These are phyloP conservation scores for Sanghuangporus baumii DNA, from an alignment of 1,284 basidiomycete species.

Conservation along the genomic window DNA sequence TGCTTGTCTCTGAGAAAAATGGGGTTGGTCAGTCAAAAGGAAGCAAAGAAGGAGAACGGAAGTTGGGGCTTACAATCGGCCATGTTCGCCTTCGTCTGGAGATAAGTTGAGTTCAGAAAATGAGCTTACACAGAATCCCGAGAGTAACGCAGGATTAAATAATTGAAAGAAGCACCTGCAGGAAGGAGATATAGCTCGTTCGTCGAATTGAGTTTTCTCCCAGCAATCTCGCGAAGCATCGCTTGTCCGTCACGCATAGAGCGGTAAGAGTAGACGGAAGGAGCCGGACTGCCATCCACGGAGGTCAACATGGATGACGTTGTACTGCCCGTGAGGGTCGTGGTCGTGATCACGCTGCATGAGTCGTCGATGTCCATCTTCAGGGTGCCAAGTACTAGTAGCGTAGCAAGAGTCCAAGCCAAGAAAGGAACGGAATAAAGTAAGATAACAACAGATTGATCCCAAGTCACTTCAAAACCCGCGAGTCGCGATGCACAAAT, in stretches of 20 bases:
- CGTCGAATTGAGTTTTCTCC: constrained; percentile 17
- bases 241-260: constrained; percentile 16
- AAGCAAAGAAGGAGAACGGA: background rate
- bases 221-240: constrained; percentile 16
- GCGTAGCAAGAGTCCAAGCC: background rate
- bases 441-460: background rate
- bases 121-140: background rate
- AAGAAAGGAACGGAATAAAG: background rate
- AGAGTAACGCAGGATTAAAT: background rate
- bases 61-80: constrained; percentile 13
- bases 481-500: background rate
- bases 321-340: constrained; percentile 3
- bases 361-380: constrained; percentile 11
- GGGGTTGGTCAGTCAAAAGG: background rate
- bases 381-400: background rate
- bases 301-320: constrained; percentile 12
- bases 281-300: constrained; percentile 16
- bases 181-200: constrained; percentile 20
- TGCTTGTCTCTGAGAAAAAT: constrained; percentile 17
- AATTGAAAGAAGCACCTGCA: constrained; percentile 8
- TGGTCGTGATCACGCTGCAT: constrained; percentile 2
- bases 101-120: background rate
- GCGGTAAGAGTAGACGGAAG: constrained; percentile 18
- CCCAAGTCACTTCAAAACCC: background rate
- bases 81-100: constrained; percentile 17